Base-by-base conservation (phyloP, 1,139 yeast species). In the Arxiozyma heterogenica region DNA sequence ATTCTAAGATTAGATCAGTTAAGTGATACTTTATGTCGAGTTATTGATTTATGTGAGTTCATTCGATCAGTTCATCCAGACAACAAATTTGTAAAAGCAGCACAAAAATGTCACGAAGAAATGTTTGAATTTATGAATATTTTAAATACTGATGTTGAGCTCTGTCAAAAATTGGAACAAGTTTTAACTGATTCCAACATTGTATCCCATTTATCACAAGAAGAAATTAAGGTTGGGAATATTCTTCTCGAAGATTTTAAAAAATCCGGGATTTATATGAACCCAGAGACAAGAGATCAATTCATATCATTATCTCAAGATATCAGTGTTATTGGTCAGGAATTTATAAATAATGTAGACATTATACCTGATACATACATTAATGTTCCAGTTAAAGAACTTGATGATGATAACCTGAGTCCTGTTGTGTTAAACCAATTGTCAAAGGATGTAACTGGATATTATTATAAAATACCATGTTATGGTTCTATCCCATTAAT, bases 111-210 rank as follows among this genome's bases (percentile, higher is more conserved):
- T 38, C 97, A 93, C 65, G 95, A 89, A 63, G 76, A 82, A 59
- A 81, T 93, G 86, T 93, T 85, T 70, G 96, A 90, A 58, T 91
- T 85, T 69, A 94, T 93, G 99, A 93, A 90, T 69, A 81, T 86
- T 57, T 75, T 93, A 50, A 93, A 93, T 68, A 93, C 98, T 7
- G 86, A 89, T 56, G 87, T 84, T 18, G 86, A 81, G 48, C 74
- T 93, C 46, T 89, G 84, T 64, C 70, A 73, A 47, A 81, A 79
- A 53, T 75, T 93, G 49, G 77, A 78, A 41, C 69, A 70, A 18
- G 84, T 86, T 0, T 70, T 91, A 56, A 68, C 73, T 3, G 78
- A 78, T 51, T 54, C 59, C 6, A 65, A 65, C 2, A 70, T 84
- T 1, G 55, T 66, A 4, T 51, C 61, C 0, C 60, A 71, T 30